Evolutionary conservation across 306 rosid species (phyloP), one percentile per base, ranked within the genome.

Genomic region (Inga oerstediana): DNA sequence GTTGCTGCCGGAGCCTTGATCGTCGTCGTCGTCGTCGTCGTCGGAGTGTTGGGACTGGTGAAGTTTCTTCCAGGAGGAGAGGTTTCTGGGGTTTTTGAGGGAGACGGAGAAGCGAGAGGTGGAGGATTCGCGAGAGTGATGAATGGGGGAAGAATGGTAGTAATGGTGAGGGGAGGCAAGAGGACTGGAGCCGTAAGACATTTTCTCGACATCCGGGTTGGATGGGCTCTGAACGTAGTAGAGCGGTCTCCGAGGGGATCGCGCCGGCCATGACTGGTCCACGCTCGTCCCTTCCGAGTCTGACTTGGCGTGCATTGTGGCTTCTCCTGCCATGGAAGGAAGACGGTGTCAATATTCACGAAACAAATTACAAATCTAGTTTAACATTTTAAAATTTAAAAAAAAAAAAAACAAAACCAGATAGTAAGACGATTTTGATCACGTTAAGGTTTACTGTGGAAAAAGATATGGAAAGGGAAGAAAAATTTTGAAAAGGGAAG

Each of bases 201-300:
- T 96, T 86, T 93, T 96, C 91, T 96, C 98, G 0, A 83, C 97
- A 79, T 93, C 99, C 67, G 89, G 94, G 89, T 92, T 90, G 12
- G 99, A 96, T 0, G 99, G 99, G 61, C 99, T 96, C 79, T 93
- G 98, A 0, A 96, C 99, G 88, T 92, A 96, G 94, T 96, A 96
- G 0, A 96, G 81, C 12, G 94, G 93, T 32, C 99, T 86, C 7
- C 95, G 94, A 1, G 97, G 98, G 0, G 99, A 95, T 2, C 92
- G 86, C 3, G 87, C 71, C 76, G 96, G 97, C 30, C 97, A 85
- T 0, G 91, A 93, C 30, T 92, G 97, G 78, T 92, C 97, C 75
- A 89, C 76, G 83, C 92, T 90, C 30, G 98, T 94, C 62, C 86
- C 94, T 59, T 96, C 98, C 2, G 99, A 96, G 83, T 93, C 98